phyloP scores from a whole-genome alignment of 2,329 filamentous ascomycete species.

The Onygena corvina region DNA sequence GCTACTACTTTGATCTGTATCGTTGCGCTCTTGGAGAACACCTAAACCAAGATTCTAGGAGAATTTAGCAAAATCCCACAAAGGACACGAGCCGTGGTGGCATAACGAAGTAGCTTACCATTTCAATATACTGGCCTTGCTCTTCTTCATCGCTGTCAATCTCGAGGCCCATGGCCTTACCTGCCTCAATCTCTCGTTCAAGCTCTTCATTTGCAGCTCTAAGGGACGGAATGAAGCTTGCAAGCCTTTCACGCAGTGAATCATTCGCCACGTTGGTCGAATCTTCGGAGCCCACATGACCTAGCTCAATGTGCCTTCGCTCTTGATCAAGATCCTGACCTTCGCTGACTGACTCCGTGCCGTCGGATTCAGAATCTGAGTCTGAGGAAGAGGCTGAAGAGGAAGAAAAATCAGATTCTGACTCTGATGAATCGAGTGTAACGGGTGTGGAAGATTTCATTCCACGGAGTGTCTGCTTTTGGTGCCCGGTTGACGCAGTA shows the following conservation, averaged over 20 bases:
- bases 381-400: slow-evolving; percentile 15
- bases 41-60: slow-evolving; percentile 34
- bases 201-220: slow-evolving; percentile 34
- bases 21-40: slow-evolving; percentile 31
- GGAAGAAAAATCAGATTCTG: slow-evolving; percentile 15
- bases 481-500: slow-evolving; percentile 5
- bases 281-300: slow-evolving; percentile 20
- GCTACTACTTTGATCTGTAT: slow-evolving; percentile 14
- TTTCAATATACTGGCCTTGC: slow-evolving; percentile 16
- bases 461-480: neutral
- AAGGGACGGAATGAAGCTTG: slow-evolving; percentile 33
- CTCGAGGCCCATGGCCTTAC: slow-evolving; percentile 15
- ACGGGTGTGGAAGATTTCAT: neutral
- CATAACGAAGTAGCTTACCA: slow-evolving; percentile 12
- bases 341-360: slow-evolving; percentile 13
- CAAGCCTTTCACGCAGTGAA: slow-evolving; percentile 28
- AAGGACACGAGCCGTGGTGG: slow-evolving; percentile 5
- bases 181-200: slow-evolving; percentile 28
- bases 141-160: slow-evolving; percentile 8
- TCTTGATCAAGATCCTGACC: slow-evolving; percentile 5
- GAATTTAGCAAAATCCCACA: slow-evolving; percentile 6
- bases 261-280: slow-evolving; percentile 22
- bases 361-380: slow-evolving; percentile 17
- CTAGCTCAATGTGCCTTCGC: neutral
- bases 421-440: neutral